Evolutionary conservation across 2,329 filamentous ascomycete genomes (phyloP).

Genomic region (Thelonectria discophora): DNA sequence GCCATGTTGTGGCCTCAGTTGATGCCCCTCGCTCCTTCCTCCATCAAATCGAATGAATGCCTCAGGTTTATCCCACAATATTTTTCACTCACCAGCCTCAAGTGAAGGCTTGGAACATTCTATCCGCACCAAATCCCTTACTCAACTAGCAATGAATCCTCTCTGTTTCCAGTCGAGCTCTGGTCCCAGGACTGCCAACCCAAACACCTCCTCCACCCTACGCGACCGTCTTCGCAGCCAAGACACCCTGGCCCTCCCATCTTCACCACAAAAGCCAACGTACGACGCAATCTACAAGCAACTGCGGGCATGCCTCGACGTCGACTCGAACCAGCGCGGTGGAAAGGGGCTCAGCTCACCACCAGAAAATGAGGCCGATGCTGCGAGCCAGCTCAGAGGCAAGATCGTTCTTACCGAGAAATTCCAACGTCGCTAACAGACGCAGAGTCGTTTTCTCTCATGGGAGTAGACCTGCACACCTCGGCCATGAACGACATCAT

Average conservation of each 20-base stretch:
- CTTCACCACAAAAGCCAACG: constrained; percentile 8
- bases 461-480: constrained; percentile 35
- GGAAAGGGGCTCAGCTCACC: not conserved
- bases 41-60: not conserved
- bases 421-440: constrained; percentile 10
- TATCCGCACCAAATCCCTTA: not conserved
- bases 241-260: constrained; percentile 20
- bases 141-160: not conserved
- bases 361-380: constrained; percentile 4
- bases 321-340: not conserved
- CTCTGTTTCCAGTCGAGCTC: constrained; percentile 20
- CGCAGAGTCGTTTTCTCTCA: constrained; percentile 38
- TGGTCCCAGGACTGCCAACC: constrained; percentile 10
- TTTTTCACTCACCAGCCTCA: not conserved
- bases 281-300: constrained; percentile 37
- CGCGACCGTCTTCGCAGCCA: constrained; percentile 43
- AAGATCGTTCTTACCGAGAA: not conserved
- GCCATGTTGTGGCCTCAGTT: too few species aligned
- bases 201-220: constrained; percentile 36
- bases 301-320: constrained; percentile 37
- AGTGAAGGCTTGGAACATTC: not conserved
- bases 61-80: not conserved
- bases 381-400: constrained; percentile 36
- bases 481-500: constrained; percentile 34
- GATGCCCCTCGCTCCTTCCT: not conserved